Base-by-base conservation (phyloP, 331 rosid genomes). In the Quercus phellos region DNA sequence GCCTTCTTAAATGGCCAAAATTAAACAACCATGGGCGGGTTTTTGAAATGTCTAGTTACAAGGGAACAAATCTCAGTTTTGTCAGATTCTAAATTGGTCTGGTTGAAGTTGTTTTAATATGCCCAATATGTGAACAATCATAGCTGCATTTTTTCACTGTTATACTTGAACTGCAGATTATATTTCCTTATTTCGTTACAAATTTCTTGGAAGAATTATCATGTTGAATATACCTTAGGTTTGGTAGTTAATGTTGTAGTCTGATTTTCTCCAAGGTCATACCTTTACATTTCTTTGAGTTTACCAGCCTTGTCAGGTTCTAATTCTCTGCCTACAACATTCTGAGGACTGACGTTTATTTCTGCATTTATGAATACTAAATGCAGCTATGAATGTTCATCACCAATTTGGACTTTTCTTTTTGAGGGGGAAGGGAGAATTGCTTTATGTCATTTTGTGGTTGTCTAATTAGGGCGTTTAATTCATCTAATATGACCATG, bases 21-120 rank as follows among this genome's bases (percentile, higher is more conserved):
- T 66, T 66, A n/a, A 2, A 32, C 7, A 38, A 17, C 74, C 35
- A 51, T 82, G 43, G 59, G 77, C 68, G 51, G 68, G 50, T 22
- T 72, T 51, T 63, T 69, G 60, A 13, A 17, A 66, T 32, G 24
- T 34, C 24, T 32, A 16, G 75, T 72, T 70, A 22, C 75, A 70
- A 18, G 6, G 69, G 84, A 76, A 51, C 21, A 17, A 35, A 71
- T 29, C 66, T 72, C 50, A 69, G 72, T 66, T 17, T 34, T 26
- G 19, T 5, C 68, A 12, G 11, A 8, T 66, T 35, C 10, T 34
- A 66, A 17, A 32, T 8, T 6, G n/a, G 17, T 30, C 3, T 17
- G 43, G 34, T 32, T 30, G 43, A 64, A 32, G 70, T 64, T 64
- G 46, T 6, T 64, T 21, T 30, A 9, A 66, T 29, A 22, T 66